Conservation (phyloP, 2,329 filamentous ascomycete species). For the Pseudogymnoascus sp. region DNA sequence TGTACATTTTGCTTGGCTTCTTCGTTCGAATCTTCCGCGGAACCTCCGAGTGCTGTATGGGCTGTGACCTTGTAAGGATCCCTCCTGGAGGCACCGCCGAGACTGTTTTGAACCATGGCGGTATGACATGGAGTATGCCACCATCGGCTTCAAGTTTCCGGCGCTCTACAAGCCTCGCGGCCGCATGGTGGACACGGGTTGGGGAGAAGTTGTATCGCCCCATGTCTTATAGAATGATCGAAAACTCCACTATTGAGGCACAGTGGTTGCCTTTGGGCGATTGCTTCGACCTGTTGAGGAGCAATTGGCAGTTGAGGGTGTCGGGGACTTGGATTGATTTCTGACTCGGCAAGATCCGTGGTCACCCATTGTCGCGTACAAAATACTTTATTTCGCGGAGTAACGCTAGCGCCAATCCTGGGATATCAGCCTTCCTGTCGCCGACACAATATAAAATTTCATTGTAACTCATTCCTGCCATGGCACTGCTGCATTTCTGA, state of each 20-base stretch:
- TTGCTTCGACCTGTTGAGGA: background rate
- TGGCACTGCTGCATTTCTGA: constrained; percentile 8
- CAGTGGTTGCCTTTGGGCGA: constrained; percentile 1
- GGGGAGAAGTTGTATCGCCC: constrained; percentile 31
- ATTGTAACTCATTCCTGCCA: constrained; percentile 2
- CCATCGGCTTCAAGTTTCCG: constrained; percentile 30
- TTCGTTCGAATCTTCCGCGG: constrained; percentile 33
- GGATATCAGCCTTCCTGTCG: constrained; percentile 3
- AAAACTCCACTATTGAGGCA: constrained; percentile 3
- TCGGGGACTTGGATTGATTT: constrained; percentile 5
- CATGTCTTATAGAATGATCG: constrained; percentile 17
- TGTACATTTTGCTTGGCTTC: constrained; percentile 71
- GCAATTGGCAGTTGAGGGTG: background rate
- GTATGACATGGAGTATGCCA: constrained; percentile 11
- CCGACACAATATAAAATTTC: background rate
- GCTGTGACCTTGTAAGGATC: constrained; percentile 46
- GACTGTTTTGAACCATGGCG: constrained; percentile 29
- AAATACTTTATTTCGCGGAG: constrained; percentile 8
- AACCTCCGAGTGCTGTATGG: constrained; percentile 38
- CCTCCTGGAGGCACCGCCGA: constrained; percentile 46
- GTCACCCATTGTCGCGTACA: background rate
- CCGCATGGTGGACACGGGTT: constrained; percentile 41
- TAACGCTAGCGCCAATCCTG: constrained; percentile 5
- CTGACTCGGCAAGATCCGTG: constrained; percentile 8
- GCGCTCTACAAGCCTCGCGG: constrained; percentile 38